Evolutionary conservation across 805 yeast genomes (phyloP).

Genomic region (Candida nitratophila): DNA sequence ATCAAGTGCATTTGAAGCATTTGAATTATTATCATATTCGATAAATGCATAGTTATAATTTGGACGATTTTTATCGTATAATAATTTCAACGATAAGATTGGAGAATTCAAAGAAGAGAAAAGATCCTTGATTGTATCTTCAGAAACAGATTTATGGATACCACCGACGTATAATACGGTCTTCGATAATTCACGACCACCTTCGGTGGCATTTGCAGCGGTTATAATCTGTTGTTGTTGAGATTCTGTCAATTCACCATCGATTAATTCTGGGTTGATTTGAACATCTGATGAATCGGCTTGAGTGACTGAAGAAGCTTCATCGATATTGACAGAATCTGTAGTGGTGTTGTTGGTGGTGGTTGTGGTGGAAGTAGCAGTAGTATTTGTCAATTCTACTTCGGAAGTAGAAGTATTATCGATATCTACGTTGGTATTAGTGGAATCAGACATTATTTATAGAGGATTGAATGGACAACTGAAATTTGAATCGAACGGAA

Average conservation of each 20-base stretch:
- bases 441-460: no score
- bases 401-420: no score
- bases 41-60: constrained; percentile 81
- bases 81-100: constrained; percentile 58
- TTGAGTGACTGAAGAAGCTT: no score
- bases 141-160: constrained; percentile 57
- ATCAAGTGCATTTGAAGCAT: constrained; percentile 58
- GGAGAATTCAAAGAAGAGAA: constrained; percentile 50
- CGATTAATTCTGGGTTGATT: no score
- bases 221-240: constrained; percentile 1
- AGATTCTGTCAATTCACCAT: not conserved
- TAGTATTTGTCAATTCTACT: no score
- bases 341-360: constrained; percentile 4
- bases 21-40: constrained; percentile 52
- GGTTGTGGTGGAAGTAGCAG: constrained; percentile 11
- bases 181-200: constrained; percentile 75
- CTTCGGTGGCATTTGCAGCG: constrained; percentile 69
- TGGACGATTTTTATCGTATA: constrained; percentile 67
- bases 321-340: not conserved
- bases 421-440: no score
- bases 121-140: constrained; percentile 52
- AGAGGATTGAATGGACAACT: no score
- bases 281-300: no score
- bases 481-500: no score
- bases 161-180: constrained; percentile 75